Conservation (phyloP, 768 basidiomycete genomes). For the Ramaria sp. region DNA sequence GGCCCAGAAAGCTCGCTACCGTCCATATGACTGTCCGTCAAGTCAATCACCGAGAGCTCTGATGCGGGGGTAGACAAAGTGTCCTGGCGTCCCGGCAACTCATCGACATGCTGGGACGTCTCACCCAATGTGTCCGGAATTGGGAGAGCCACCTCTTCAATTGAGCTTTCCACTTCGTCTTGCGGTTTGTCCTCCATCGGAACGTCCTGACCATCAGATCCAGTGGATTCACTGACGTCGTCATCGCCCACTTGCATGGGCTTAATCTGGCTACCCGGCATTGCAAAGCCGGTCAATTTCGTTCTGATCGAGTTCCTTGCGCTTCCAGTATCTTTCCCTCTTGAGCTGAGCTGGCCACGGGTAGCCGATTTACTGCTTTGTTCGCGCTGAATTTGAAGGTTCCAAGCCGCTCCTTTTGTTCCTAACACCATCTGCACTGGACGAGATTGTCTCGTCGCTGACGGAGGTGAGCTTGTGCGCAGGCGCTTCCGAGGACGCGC, state of each 20-base stretch:
- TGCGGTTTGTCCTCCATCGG: too few species aligned
- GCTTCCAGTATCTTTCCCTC: neutral
- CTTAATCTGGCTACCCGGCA: slow-evolving; percentile 31
- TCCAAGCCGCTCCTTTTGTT: slow-evolving; percentile 45
- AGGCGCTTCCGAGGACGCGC: slow-evolving; percentile 5
- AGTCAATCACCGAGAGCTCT: neutral
- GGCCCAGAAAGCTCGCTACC: neutral
- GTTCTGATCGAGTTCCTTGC: slow-evolving; percentile 30
- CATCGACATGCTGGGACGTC: slow-evolving; percentile 9
- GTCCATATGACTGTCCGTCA: neutral
- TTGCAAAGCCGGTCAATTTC: slow-evolving; percentile 43
- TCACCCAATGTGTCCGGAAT: slow-evolving; percentile 10
- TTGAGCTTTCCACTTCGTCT: slow-evolving; percentile 13
- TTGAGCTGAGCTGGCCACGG: slow-evolving; percentile 9
- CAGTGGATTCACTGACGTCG: neutral
- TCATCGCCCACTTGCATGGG: slow-evolving; percentile 13
- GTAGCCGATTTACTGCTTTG: slow-evolving; percentile 6
- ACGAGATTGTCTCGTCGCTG: slow-evolving; percentile 4
- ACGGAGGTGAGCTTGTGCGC: neutral
- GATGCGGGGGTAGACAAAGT: slow-evolving; percentile 3
- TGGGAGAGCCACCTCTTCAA: slow-evolving; percentile 13
- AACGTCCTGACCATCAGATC: neutral
- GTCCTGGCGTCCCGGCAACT: slow-evolving; percentile 13
- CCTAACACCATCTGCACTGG: slow-evolving; percentile 35
- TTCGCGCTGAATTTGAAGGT: slow-evolving; percentile 19